Evolutionary conservation across 2,329 filamentous ascomycete genomes (phyloP), one percentile per base, ranked within the genome.

Genomic region (Mollisia scopiformis): DNA sequence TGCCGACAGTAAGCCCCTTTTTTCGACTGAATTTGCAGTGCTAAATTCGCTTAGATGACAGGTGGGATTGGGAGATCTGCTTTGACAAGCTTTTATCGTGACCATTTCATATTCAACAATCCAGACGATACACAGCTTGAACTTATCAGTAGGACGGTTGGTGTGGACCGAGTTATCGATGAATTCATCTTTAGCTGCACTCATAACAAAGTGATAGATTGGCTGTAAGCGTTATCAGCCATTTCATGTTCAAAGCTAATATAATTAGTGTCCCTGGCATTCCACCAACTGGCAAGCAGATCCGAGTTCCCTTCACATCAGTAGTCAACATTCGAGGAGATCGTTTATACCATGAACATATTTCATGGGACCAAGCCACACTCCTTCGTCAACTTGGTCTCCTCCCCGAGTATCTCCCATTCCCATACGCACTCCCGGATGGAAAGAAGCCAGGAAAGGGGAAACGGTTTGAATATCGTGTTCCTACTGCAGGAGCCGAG

Each of bases 71-170:
- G 90, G 0, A 82, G 90, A 19, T 76, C 78, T 1, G 76, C 77
- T 1, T 76, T 93, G 8, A 85, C 87, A 0, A 75, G 79, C 5
- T 94, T 93, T 69, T 93, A 93, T 74, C 80, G 81, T 0, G 72
- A 91, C 63, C 85, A 92, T 69, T 93, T 94, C 75, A 88, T 93
- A 68, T 90, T 88, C 71, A 85, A 80, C 60, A 94, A 93, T 64
- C 85, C 90, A 0, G 79, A 78, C 0, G 89, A 92, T 65, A 87
- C 88, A 0, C 77, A 78, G 3, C 77, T 93, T 2, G 86, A 92
- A 68, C 82, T 93, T 1, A 80, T 92, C 31, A 90, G 87, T 62
- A 83, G 90, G 0, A 92, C 89, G 0, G 77, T 92, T 0, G 90
- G 90, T 0, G 82, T 88, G 0, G 89, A 93, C 68, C 82, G 90